Conservation (phyloP, 2,329 filamentous ascomycete genomes). For the Alternaria incomplexa region DNA sequence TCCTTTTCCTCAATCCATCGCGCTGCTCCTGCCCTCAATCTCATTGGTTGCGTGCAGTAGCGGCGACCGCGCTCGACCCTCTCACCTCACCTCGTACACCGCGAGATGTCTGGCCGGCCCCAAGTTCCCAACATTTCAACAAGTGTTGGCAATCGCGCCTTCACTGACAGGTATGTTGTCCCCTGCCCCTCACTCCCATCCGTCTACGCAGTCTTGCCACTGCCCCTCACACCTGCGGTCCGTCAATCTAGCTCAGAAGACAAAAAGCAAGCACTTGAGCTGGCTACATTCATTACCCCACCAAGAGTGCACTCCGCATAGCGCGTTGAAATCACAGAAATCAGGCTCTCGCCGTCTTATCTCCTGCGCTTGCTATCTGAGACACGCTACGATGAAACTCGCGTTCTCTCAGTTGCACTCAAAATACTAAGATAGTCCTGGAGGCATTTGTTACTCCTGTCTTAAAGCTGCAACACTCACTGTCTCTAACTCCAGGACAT, state of each 20-base stretch:
- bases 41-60: slow-evolving; percentile 1
- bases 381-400: neutral
- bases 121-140: neutral
- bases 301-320: neutral
- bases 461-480: neutral
- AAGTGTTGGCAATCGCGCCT: neutral
- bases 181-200: neutral
- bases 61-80: neutral
- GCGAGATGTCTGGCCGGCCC: neutral
- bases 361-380: neutral
- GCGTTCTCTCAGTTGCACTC: neutral
- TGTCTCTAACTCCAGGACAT: neutral
- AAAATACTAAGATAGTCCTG: neutral
- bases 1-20: neutral
- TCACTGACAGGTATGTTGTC: neutral
- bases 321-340: neutral
- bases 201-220: neutral
- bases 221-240: neutral
- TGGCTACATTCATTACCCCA: neutral
- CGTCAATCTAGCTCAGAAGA: neutral
- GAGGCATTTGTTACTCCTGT: neutral
- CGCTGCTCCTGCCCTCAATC: slow-evolving; percentile 2
- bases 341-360: neutral
- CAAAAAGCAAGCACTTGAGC: neutral
- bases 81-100: neutral